Evolutionary conservation across 2,329 filamentous ascomycete species (phyloP).

Genomic region (Colletotrichum tropicicola): DNA sequence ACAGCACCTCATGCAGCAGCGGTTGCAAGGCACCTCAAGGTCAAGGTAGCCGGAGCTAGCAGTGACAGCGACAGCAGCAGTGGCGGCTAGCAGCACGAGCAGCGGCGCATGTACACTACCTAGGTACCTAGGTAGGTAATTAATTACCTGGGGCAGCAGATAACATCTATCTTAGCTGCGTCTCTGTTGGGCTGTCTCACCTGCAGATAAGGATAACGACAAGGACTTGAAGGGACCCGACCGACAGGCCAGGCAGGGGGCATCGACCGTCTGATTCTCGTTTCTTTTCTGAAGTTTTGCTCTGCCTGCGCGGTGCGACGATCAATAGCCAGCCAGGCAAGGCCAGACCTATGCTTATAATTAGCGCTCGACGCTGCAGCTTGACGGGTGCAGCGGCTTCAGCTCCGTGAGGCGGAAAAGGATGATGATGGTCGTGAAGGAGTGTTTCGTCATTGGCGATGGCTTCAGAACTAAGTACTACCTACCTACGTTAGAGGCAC

Average conservation of each 20-base stretch:
- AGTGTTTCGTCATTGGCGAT: constrained; percentile 4
- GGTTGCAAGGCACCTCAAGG: neutral
- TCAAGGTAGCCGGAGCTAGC: neutral
- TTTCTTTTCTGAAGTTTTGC: neutral
- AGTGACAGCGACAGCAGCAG: neutral
- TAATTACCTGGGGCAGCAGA: neutral
- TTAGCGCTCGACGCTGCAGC: neutral
- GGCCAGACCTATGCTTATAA: neutral
- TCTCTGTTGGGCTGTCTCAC: constrained; percentile 13
- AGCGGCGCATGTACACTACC: too few species aligned
- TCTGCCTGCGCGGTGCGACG: too few species aligned
- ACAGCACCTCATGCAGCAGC: neutral
- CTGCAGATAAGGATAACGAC: neutral
- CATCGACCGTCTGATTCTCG: constrained; percentile 6
- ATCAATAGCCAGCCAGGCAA: neutral
- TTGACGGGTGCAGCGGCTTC: constrained; percentile 2
- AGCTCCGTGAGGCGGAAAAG: neutral
- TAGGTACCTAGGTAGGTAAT: neutral
- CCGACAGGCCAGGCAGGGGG: neutral
- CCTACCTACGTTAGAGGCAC: too few species aligned
- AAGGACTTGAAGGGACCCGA: neutral
- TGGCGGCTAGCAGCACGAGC: too few species aligned
- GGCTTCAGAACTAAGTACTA: constrained; percentile 1
- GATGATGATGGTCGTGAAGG: neutral
- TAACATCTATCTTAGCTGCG: neutral